Evolutionary conservation across 1,284 basidiomycete species (phyloP).

Genomic region (Kalmanozyma brasiliensis): DNA sequence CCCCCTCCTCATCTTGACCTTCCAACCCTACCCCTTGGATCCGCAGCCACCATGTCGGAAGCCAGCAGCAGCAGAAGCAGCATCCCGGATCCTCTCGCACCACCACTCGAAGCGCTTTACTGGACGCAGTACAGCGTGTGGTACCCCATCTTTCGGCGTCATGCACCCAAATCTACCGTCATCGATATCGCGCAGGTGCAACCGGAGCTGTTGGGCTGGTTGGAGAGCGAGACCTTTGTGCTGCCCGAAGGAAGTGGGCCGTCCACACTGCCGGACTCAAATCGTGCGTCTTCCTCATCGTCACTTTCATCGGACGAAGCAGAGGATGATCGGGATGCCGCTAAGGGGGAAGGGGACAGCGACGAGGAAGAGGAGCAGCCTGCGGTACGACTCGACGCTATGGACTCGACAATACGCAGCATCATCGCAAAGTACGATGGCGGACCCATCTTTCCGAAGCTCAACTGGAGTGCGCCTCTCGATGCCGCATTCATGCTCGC

Average conservation of each 20-base stretch:
- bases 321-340: neutral
- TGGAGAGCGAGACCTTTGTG: conserved; percentile 81
- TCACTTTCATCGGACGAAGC: conserved; percentile 69
- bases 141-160: conserved; percentile 79
- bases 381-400: conserved; percentile 68
- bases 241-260: conserved; percentile 83
- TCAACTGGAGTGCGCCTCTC: conserved; percentile 64
- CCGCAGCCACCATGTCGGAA: conserved; percentile 3
- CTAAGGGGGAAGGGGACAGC: no score
- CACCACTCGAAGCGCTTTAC: conserved; percentile 73
- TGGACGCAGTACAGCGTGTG: conserved; percentile 81
- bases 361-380: conserved; percentile 40
- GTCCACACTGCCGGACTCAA: conserved; percentile 1
- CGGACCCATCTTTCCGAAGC: conserved; percentile 87
- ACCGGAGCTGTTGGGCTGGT: conserved; percentile 77
- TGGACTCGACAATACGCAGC: conserved; percentile 79
- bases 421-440: conserved; percentile 77
- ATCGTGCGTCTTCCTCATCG: conserved; percentile 1
- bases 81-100: conserved; percentile 70
- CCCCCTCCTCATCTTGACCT: neutral
- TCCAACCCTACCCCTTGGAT: neutral
- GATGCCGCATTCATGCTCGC: conserved; percentile 93
- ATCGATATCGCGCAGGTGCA: conserved; percentile 76
- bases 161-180: conserved; percentile 81
- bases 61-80: neutral